Base-by-base conservation (phyloP, 148 eudicot species). In the Rhododendron griersonianum region DNA sequence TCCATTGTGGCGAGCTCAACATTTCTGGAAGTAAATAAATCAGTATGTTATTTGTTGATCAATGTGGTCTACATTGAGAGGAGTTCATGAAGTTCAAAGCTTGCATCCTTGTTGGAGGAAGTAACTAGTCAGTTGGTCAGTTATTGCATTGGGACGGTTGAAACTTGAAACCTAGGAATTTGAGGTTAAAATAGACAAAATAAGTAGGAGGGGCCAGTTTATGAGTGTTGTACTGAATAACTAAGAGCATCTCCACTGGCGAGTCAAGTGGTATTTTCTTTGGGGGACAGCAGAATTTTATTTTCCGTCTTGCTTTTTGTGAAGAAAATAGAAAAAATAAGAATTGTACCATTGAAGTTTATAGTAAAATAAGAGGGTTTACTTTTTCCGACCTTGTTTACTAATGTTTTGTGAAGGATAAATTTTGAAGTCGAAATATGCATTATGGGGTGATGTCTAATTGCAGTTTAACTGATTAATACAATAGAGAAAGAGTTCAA, bases 1-100 rank as follows among this genome's bases (percentile, higher is more conserved):
- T 82, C 84, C 91, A 90, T 85, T 90, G 90, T 81, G 91, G 94
- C 55, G 2, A 78, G 8, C 33, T 78, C 6, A 11, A 19, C 30
- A 15, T 44, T 78, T 78, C 81, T 78, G 48, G 33, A 78, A 78
- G 30, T 78, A 23, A 44, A 3, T 78, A 23, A 63, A 63, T 23
- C 28, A 4, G 10, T 63, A 23, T 63, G 10, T 63, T 23, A 23
- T 63, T 63, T 63, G 10, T 1, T 7, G 28, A 45, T 7, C 53
- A 11, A 50, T 45, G 48, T 45, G 48, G 10, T 45, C 48, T 45
- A 45, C 48, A 11, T 11, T 21, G 3, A 23, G 69, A 63, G 69
- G 28, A 21, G 28, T 63, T 63, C 69, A 63, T 21, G 28, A 63
- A 63, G 30, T 23, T 63, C 69, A 63, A 63, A 63, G 13, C 69